A percentile compares a stretch with the other conserved stretches of the same genome.
Evolutionary conservation across 768 basidiomycete species (phyloP).

Genomic region (Boletus patriciae): DNA sequence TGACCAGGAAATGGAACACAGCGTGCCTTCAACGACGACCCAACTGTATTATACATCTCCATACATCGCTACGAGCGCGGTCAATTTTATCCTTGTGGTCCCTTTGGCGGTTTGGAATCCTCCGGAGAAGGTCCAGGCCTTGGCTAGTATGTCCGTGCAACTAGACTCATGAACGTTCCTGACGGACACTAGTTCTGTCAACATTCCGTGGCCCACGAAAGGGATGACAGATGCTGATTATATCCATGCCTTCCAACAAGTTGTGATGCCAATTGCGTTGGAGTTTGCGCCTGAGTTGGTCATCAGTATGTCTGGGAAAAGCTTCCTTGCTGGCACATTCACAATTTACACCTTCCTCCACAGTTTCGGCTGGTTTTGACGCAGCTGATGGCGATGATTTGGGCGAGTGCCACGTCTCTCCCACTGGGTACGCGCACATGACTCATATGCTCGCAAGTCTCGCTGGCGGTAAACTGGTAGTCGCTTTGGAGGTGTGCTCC

Average conservation of each 20-base stretch:
- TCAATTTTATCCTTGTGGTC: slow-evolving; percentile 88
- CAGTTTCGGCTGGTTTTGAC: slow-evolving; percentile 98
- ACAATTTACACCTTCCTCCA: neutral
- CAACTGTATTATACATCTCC: slow-evolving; percentile 89
- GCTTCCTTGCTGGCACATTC: neutral
- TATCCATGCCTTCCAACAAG: slow-evolving; percentile 91
- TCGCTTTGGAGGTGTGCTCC: slow-evolving; percentile 80
- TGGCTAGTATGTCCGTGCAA: slow-evolving; percentile 67
- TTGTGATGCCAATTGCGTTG: slow-evolving; percentile 95
- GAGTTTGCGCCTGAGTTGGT: slow-evolving; percentile 97
- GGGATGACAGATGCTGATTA: slow-evolving; percentile 97
- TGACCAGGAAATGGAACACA: slow-evolving; percentile 92
- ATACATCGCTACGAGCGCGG: slow-evolving; percentile 94
- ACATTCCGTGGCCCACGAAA: slow-evolving; percentile 87
- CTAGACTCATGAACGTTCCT: slow-evolving; percentile 9
- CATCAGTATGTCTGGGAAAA: slow-evolving; percentile 63
- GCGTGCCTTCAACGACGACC: slow-evolving; percentile 91
- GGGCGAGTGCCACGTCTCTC: slow-evolving; percentile 88
- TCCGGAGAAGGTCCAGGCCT: slow-evolving; percentile 81
- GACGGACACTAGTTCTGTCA: slow-evolving; percentile 69
- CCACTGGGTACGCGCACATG: slow-evolving; percentile 96
- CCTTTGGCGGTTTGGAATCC: slow-evolving; percentile 84
- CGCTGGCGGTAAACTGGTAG: slow-evolving; percentile 85
- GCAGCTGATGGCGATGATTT: slow-evolving; percentile 92
- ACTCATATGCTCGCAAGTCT: slow-evolving; percentile 93